A percentile compares a stretch with the other conserved stretches of the same genome.
phyloP scores from a whole-genome alignment of 768 basidiomycete genomes.

The Goffeauzyma gilvescens region DNA sequence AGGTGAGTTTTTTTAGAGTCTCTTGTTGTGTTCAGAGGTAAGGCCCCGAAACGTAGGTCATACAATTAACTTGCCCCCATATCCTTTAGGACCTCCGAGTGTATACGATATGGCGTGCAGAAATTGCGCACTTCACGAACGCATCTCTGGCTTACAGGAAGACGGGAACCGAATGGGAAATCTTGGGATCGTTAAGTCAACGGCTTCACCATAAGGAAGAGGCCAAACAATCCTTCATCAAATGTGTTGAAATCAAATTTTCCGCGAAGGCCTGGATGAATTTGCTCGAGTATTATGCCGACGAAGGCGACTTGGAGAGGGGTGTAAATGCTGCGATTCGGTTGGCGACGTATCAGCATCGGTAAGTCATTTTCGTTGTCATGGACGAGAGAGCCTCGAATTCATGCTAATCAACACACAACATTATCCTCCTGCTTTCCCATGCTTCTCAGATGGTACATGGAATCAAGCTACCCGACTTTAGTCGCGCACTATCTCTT shows the following conservation, averaged over 20 bases:
- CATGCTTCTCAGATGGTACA: slow-evolving; percentile 30
- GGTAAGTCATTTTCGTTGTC: slow-evolving; percentile 21
- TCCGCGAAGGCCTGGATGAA: slow-evolving; percentile 83
- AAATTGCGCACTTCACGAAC: slow-evolving; percentile 95
- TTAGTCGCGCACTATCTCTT: slow-evolving; percentile 75
- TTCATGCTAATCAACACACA: no score
- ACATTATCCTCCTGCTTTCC: background rate
- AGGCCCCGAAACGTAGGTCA: background rate
- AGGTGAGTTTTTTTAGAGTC: slow-evolving; percentile 39
- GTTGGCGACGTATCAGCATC: slow-evolving; percentile 68
- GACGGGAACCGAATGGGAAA: slow-evolving; percentile 95
- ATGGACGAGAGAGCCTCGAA: background rate
- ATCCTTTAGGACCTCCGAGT: slow-evolving; percentile 63
- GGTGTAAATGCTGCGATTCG: slow-evolving; percentile 80
- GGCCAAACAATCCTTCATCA: slow-evolving; percentile 91
- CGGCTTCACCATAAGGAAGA: slow-evolving; percentile 96
- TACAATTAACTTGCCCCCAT: no score
- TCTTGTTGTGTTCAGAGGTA: no score
- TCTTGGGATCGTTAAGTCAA: slow-evolving; percentile 77
- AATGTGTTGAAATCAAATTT: slow-evolving; percentile 75
- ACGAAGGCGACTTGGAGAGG: slow-evolving; percentile 81
- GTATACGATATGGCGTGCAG: slow-evolving; percentile 97
- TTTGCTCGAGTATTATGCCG: slow-evolving; percentile 87
- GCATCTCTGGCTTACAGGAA: slow-evolving; percentile 96
- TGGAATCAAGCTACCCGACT: slow-evolving; percentile 53